Evolutionary conservation across 2,329 filamentous ascomycete genomes (phyloP), one percentile per base, ranked within the genome.

Genomic region (Aureobasidium sp.): DNA sequence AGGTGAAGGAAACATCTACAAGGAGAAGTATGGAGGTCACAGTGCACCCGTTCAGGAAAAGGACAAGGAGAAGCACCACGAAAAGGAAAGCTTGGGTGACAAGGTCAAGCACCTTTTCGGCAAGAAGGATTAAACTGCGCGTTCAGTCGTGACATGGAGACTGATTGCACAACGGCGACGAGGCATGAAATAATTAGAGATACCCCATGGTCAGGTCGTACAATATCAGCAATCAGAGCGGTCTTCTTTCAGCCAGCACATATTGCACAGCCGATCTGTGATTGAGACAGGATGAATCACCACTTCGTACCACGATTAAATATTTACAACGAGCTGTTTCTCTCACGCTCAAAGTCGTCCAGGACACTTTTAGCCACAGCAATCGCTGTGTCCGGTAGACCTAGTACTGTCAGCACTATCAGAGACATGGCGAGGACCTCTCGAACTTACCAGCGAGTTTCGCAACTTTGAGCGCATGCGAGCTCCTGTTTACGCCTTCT

Each of bases 391-490:
- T 87, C 84, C 0, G 92, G 92, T 68, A 97, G 70, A 1, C 91
- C 74, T 75, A 36, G 3, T 27, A 44, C 6, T 20, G 12, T 57
- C 13, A 57, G 53, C 41, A 34, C 15, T 32, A 13, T n/a, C 26
- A 69, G 8, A 68, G 66, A 44, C 41, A 8, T 20, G 32, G 26
- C 9, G 10, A 41, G 20, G 3, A 13, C 7, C n/a, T 24, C n/a
- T 6, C 6, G n/a, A 5, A 59, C 72, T 65, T 67, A 72, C 79
- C 92, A 6, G 94, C 95, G 67, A 97, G 77, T 65, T 83, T 82
- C 2, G 94, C 94, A n/a, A 99, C 94, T 71, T 97, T 97, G 64
- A 99, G 78, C 20, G 95, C 94, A 76, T 99, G 94, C 65, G 90
- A 95, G 67, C 88, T 81, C 57, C 86, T 83, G 74, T 97, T 99